Evolutionary conservation across 108 stramenopile genomes (phyloP), one percentile per base, ranked within the genome.

Genomic region (Parietichytrium sp.): DNA sequence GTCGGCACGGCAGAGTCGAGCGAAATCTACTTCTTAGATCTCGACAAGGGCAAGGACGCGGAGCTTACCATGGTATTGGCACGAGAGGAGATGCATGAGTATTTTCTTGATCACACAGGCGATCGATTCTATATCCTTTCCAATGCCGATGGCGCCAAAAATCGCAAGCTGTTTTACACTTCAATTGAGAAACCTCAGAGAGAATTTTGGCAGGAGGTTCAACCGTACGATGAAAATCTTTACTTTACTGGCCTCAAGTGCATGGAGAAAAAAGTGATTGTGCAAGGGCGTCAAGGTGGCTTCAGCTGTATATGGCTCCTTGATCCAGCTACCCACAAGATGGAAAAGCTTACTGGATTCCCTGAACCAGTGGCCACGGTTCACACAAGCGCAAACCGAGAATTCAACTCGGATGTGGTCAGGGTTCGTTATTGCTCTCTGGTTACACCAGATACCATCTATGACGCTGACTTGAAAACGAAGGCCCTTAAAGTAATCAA

Each of bases 281-380:
- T 88, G n/a, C 49, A 47, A n/a, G 83, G 84, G 12, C 36, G 88
- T 3, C 55, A 87, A 49, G 83, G 79, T 51, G 83, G 87, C 49
- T 84, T 87, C 72, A 79, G 86, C 29, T 80, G 81, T 82, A 51
- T 80, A 48, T 80, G 91, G 89, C 16, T 82, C 77, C 42, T 79
- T 53, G 36, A 50, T 23, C 55, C 29, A 15, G 26, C 29, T 15
- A 20, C 12, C 38, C 61, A 33, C 42, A 33, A 31, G 61, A 33
- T 72, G 23, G 33, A 23, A 15, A 50, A 49, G 49, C 29, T 49
- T n/a, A 30, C 92, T 4, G 79, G 85, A 45, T 94, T 94, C 79
- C 88, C 91, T n/a, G 96, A 96, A 54, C 81, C 85, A 30, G 92
- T 93, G 3, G 94, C 93, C 82, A 87, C 92, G 78, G 89, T 92